Conservation (phyloP, 306 rosid species). For the Crotalaria pallida region DNA sequence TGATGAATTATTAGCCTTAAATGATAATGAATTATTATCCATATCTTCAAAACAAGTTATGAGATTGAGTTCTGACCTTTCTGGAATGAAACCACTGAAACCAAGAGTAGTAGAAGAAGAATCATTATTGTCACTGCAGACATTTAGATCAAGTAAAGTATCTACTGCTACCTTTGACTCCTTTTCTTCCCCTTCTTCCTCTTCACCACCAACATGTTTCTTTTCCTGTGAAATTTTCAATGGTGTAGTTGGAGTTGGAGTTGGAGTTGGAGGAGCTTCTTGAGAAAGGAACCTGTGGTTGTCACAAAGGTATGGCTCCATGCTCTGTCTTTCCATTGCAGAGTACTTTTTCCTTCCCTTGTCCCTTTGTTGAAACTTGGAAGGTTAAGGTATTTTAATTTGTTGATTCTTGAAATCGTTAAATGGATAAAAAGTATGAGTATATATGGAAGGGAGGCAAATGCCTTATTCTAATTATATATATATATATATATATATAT, state of each 20-base stretch:
- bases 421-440: slow-evolving; percentile 24
- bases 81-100: background rate
- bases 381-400: slow-evolving; percentile 18
- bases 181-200: slow-evolving; percentile 39
- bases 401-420: slow-evolving; percentile 17
- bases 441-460: slow-evolving; percentile 23
- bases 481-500: no score
- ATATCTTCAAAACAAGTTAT: slow-evolving; percentile 44
- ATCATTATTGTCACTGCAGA: slow-evolving; percentile 28
- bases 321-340: slow-evolving; percentile 42
- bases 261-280: slow-evolving; percentile 41
- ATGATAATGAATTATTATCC: no score
- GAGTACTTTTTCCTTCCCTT: slow-evolving; percentile 16
- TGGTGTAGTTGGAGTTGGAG: slow-evolving; percentile 46
- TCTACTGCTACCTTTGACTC: slow-evolving; percentile 24
- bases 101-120: background rate
- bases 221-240: slow-evolving; percentile 37
- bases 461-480: slow-evolving; percentile 22
- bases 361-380: slow-evolving; percentile 2
- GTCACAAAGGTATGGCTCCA: slow-evolving; percentile 11
- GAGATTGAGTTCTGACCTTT: slow-evolving; percentile 49
- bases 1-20: slow-evolving; percentile 27
- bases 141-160: slow-evolving; percentile 47
- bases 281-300: background rate
- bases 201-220: slow-evolving; percentile 27